phyloP scores from a whole-genome alignment of 495 filamentous ascomycete species.

The Extremus antarcticus region DNA sequence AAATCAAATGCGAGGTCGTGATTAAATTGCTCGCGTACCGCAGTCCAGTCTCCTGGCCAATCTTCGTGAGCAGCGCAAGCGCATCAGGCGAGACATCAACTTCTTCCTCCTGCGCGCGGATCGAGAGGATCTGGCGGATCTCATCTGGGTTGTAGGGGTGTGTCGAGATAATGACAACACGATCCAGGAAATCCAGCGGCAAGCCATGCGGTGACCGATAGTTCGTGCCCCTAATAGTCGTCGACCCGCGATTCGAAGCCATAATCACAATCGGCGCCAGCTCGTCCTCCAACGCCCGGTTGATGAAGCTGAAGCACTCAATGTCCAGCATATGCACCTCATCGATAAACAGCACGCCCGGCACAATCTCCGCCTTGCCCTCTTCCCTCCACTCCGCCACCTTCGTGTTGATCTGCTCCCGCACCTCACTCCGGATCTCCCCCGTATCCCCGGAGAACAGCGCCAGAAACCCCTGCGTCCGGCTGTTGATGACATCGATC shows the following conservation, averaged over 20 bases:
- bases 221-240: conserved; percentile 85
- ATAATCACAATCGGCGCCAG: conserved; percentile 97
- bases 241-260: conserved; percentile 93
- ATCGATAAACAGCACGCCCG: conserved; percentile 95
- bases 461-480: conserved; percentile 90
- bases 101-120: conserved; percentile 91
- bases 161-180: conserved; percentile 92
- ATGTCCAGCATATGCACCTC: conserved; percentile 99
- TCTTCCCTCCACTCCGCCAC: conserved; percentile 98
- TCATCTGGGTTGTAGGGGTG: conserved; percentile 78
- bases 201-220: conserved; percentile 87
- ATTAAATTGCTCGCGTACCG: conserved; percentile 93
- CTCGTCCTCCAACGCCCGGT: conserved; percentile 87
- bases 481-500: conserved; percentile 97
- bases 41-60: conserved; percentile 84
- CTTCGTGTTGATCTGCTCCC: conserved; percentile 98
- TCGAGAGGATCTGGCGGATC: conserved; percentile 78
- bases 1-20: conserved; percentile 76
- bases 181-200: conserved; percentile 91
- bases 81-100: conserved; percentile 83
- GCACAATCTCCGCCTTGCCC: conserved; percentile 95
- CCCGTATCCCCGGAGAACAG: conserved; percentile 97
- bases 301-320: conserved; percentile 97
- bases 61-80: conserved; percentile 83
- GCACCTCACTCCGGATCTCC: conserved; percentile 92